Evolutionary conservation across 164 flowering plant genomes (phyloP), one percentile per base, ranked within the genome.

Genomic region (Kingdonia uniflora): DNA sequence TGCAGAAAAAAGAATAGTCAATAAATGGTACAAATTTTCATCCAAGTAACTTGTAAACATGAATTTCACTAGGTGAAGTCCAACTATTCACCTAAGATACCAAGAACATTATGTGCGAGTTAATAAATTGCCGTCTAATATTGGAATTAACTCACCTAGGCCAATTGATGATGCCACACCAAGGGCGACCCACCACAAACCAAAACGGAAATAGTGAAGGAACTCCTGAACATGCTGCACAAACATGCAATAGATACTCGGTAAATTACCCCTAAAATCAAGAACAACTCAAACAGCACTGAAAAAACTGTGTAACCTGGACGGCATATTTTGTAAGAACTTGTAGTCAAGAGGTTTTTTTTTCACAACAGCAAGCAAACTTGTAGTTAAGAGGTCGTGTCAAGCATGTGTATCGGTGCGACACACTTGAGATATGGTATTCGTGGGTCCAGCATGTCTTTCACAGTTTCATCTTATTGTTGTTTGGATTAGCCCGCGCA

Each of bases 101-200:
- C n/a, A n/a, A n/a, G n/a, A n/a, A n/a, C n/a, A n/a, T n/a, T n/a
- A n/a, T n/a, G n/a, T n/a, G n/a, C n/a, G 44, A 41, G 44, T 11
- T 14, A 15, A 41, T 15, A 44, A 8, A 8, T 44, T 44, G 11
- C 11, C 6, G 19, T 44, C 48, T 44, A 44, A 14, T 5, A 14
- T 10, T 14, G 40, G 40, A 10, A 41, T 41, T 16, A 46, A 25
- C 81, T 74, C 63, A 89, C 97, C 97, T 51, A 90, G 80, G 54
- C 97, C 95, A 72, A 90, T 84, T 57, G 97, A 86, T 21, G 97
- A 90, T 61, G 95, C 95, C 61, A 90, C 91, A 62, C 97, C 95
- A 67, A 90, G 94, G 50, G 85, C 80, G 42, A 81, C 61, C 97
- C 97, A 90, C 97, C 95, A 90, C 20, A 82, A 46, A 26, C 69